Evolutionary conservation across 1,284 basidiomycete species (phyloP), one percentile per base, ranked within the genome.

Genomic region (Wallemia mellicola): DNA sequence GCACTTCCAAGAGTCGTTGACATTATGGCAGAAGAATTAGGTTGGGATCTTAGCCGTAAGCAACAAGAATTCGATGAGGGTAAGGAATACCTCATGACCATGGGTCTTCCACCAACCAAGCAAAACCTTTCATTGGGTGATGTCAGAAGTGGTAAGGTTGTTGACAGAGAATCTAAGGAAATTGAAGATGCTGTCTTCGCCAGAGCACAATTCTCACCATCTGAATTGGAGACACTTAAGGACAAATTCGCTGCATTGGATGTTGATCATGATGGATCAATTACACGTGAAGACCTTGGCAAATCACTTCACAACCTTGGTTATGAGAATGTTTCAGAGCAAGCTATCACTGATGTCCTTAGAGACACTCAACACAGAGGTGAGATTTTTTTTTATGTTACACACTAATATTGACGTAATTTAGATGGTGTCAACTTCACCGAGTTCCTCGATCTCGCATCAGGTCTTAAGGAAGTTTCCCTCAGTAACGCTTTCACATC

Each of bases 1-100:
- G 78, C 82, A 0, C 77, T 96, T 61, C 89, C 91, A 1, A 77
- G 78, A 38, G 81, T 96, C 60, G 81, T 94, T 62, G 85, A 88
- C 61, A 83, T 94, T 68, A 94, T 96, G 88, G 78, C 79, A 27
- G 77, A 78, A 59, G 88, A 94, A 69, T 76, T 89, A 24, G 75
- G 76, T 27, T 95, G 91, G 91, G 74, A 77, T 63, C 68, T 71
- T 28, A 66, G 70, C 59, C 75, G 79, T 63, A 76, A 79, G 65
- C 70, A 73, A 62, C 66, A 74, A 58, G 80, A 87, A 71, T 77
- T 84, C 63, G 70, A 73, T 57, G 70, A 75, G 19, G 38, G 38
- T 48, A 48, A 48, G 19, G 38, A 48, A 58, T 72, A 71, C 63
- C 64, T 73, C 38, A 64, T 60, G 2, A 68, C 66, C 59, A 73